Percentiles rank a stretch among this genome's conserved stretches.
phyloP scores from a whole-genome alignment of 805 yeast genomes.

The Yarrowia bubula region DNA sequence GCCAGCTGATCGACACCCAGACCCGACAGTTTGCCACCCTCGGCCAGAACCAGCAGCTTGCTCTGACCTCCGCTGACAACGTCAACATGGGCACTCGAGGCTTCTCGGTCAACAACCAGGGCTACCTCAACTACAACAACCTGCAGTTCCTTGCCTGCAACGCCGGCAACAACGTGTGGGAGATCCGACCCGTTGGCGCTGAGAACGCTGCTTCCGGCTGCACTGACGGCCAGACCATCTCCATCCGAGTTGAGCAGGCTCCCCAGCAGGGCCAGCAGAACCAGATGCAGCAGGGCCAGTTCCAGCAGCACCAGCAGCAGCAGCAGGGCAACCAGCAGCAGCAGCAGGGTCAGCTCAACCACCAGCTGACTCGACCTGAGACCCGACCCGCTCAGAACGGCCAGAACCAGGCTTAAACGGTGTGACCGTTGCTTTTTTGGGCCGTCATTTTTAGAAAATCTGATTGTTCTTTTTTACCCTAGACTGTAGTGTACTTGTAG shows the following conservation, averaged over 20 bases:
- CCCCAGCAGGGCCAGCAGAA: constrained; percentile 26
- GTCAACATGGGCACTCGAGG: constrained; percentile 93
- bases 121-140: constrained; percentile 20
- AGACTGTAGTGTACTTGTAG: not conserved
- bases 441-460: constrained; percentile 1
- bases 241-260: constrained; percentile 22
- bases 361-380: constrained; percentile 14
- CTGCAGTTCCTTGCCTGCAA: constrained; percentile 23
- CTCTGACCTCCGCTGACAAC: constrained; percentile 77
- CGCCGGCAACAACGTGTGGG: constrained; percentile 29
- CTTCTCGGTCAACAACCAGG: constrained; percentile 26
- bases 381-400: constrained; percentile 8
- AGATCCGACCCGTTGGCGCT: constrained; percentile 29
- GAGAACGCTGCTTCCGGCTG: constrained; percentile 30
- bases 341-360: not conserved
- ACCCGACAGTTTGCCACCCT: constrained; percentile 8
- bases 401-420: not conserved
- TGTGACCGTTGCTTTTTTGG: not conserved
- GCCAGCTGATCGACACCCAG: constrained; percentile 5
- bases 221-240: constrained; percentile 26
- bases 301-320: constrained; percentile 8
- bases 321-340: constrained; percentile 14
- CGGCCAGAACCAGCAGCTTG: constrained; percentile 7
- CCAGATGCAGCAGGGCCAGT: not conserved
- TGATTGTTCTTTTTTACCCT: not conserved